A percentile compares a stretch with the other conserved stretches of the same genome.
phyloP scores from a whole-genome alignment of 2,329 filamentous ascomycete genomes.

The Talaromyces marneffei region DNA sequence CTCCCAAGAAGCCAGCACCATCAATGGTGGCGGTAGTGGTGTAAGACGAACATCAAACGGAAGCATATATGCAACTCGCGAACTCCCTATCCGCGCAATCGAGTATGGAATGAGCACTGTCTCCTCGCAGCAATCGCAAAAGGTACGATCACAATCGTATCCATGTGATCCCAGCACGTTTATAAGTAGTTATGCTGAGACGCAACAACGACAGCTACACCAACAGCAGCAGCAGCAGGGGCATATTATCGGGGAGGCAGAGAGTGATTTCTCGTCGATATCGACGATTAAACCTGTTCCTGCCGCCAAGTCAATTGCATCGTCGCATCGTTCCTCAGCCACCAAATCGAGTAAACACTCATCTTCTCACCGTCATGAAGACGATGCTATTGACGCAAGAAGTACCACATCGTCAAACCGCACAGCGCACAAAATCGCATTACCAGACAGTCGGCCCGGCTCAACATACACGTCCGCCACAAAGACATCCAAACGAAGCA shows the following conservation, averaged over 20 bases:
- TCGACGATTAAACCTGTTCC: conserved; percentile 31
- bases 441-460: conserved; percentile 29
- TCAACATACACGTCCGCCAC: conserved; percentile 22
- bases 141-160: conserved; percentile 21
- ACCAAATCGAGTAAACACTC: neutral
- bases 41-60: conserved; percentile 34
- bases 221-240: conserved; percentile 9
- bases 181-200: conserved; percentile 39
- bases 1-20: neutral
- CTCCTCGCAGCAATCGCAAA: conserved; percentile 14
- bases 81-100: conserved; percentile 36
- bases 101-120: conserved; percentile 26
- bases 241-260: conserved; percentile 17
- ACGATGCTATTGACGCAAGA: conserved; percentile 13
- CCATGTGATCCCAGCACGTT: conserved; percentile 34
- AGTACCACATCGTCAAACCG: conserved; percentile 28
- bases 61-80: conserved; percentile 31
- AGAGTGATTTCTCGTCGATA: conserved; percentile 30
- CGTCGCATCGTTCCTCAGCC: neutral
- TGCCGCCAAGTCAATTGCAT: conserved; percentile 20
- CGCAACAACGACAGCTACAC: conserved; percentile 13
- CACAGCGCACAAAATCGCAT: conserved; percentile 32
- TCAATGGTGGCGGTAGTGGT: conserved; percentile 8
- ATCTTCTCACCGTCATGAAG: neutral
- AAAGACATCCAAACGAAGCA: conserved; percentile 10